phyloP scores from a whole-genome alignment of 176 grass and related monocot species.

The Zea luxurians region DNA sequence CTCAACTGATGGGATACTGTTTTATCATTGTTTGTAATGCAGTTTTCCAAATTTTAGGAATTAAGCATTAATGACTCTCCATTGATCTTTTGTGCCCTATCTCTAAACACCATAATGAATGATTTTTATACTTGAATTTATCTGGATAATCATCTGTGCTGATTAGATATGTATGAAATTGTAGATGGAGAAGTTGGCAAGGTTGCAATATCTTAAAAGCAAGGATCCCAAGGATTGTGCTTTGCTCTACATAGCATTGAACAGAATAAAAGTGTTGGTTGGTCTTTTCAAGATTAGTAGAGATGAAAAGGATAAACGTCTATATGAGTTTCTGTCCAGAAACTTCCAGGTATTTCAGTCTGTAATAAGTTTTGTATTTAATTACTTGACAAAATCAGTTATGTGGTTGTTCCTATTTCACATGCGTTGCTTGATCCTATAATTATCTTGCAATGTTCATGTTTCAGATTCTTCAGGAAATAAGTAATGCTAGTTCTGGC shows the following conservation, averaged over 20 bases:
- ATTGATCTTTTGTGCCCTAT: constrained; percentile 28
- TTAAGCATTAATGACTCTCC: constrained; percentile 28
- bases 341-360: constrained; percentile 77
- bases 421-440: constrained; percentile 5
- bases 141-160: constrained; percentile 50
- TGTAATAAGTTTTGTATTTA: constrained; percentile 25
- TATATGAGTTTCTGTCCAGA: constrained; percentile 78
- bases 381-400: constrained; percentile 22
- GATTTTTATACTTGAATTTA: constrained; percentile 36
- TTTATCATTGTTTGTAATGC: constrained; percentile 33
- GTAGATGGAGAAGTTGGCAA: constrained; percentile 97
- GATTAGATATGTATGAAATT: constrained; percentile 54
- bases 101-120: constrained; percentile 29
- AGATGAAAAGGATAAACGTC: constrained; percentile 82
- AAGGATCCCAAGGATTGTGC: constrained; percentile 94
- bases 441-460: constrained; percentile 27
- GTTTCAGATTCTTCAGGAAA: constrained; percentile 10
- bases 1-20: constrained; percentile 24
- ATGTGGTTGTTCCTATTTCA: constrained; percentile 8
- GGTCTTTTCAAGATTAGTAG: constrained; percentile 93
- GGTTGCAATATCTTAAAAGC: constrained; percentile 87
- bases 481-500: constrained; percentile 35
- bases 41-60: constrained; percentile 25
- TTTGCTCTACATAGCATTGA: constrained; percentile 90
- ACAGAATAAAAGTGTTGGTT: constrained; percentile 84